A percentile compares a stretch with the other conserved stretches of the same genome.
Conservation (phyloP, 208 protist genomes). For the Acanthamoeba quina region DNA sequence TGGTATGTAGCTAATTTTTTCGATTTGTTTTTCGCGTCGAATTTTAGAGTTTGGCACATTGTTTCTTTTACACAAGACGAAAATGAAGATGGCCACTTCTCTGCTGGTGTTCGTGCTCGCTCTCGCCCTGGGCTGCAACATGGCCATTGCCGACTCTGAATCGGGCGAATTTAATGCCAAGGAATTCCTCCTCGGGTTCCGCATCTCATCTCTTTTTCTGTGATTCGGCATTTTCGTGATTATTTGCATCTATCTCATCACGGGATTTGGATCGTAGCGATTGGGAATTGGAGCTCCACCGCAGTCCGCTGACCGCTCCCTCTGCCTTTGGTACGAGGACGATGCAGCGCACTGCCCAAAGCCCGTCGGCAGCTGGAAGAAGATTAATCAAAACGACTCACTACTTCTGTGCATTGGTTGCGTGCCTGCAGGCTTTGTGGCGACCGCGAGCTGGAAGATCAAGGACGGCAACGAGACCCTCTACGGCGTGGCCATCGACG, state of each 20-base stretch:
- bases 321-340: neutral
- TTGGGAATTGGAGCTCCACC: slow-evolving; percentile 33
- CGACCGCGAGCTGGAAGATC: neutral
- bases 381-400: neutral
- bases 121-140: neutral
- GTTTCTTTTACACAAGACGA: neutral
- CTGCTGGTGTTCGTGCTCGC: neutral
- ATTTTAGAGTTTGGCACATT: no score
- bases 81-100: neutral
- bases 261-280: neutral
- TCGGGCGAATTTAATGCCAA: slow-evolving; percentile 2
- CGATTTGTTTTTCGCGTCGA: no score
- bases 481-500: neutral
- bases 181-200: slow-evolving; percentile 6
- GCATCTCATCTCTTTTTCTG: no score
- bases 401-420: neutral
- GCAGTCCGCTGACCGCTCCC: neutral
- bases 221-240: neutral
- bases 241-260: neutral
- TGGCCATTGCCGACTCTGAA: neutral
- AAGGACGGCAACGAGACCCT: slow-evolving; percentile 54
- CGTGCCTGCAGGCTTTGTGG: neutral
- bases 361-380: neutral
- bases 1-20: no score
- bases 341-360: neutral